phyloP scores from a whole-genome alignment of 73 alveolate species.

The Paramecium octaurelia region DNA sequence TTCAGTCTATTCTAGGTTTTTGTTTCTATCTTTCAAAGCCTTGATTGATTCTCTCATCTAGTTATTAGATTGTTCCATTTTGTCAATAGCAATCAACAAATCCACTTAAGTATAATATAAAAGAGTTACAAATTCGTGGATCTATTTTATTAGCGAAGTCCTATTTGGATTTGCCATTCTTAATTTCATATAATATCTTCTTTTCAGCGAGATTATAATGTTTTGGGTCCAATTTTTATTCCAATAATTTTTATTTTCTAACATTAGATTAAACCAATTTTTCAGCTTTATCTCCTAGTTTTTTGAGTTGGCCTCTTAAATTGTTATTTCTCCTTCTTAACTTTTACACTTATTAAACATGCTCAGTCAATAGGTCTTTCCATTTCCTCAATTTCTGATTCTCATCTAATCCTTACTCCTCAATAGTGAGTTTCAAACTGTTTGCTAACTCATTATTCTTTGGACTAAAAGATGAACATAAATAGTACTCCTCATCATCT shows the following conservation, averaged over 20 bases:
- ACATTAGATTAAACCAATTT: conserved; percentile 7
- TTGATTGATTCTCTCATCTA: neutral
- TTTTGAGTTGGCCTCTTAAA: neutral
- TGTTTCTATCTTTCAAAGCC: neutral
- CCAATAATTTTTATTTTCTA: neutral
- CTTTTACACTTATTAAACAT: neutral
- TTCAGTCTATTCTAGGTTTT: neutral
- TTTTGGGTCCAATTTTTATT: neutral
- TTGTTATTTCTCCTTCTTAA: conserved; percentile 7
- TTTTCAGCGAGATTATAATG: neutral
- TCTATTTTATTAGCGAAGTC: neutral
- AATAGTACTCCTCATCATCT: neutral
- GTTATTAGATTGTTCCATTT: neutral
- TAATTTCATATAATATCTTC: neutral
- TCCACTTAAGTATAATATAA: neutral
- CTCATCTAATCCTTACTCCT: neutral
- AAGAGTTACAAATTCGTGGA: neutral
- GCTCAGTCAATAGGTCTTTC: neutral
- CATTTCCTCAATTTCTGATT: neutral
- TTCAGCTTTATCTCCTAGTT: conserved; percentile 18
- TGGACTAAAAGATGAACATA: neutral
- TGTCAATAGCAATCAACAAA: neutral
- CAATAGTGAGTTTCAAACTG: neutral
- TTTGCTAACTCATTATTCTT: neutral
- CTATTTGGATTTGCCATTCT: neutral